A percentile compares a stretch with the other conserved stretches of the same genome.
These are phyloP conservation scores for Cardamine chenopodiifolia DNA, from an alignment of 345 rosid genomes.

Conservation along the genomic window DNA sequence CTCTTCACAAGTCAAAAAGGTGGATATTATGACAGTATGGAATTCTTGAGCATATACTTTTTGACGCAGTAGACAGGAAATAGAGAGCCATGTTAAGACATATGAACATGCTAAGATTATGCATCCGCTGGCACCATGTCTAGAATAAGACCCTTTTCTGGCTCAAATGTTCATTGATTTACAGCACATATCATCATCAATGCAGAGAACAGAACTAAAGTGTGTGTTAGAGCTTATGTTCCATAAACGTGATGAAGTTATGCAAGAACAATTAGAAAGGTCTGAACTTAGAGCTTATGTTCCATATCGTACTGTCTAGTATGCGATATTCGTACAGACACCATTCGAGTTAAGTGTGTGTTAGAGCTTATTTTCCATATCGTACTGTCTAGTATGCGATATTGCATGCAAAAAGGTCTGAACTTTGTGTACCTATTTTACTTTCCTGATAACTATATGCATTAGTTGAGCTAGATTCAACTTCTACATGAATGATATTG, in stretches of 20 bases:
- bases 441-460: slow-evolving; percentile 2
- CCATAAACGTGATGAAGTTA: neutral
- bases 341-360: too few species aligned
- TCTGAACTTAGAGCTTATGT: too few species aligned
- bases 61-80: neutral
- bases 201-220: neutral
- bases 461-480: neutral
- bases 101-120: neutral
- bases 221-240: neutral
- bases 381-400: neutral
- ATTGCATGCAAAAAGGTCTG: slow-evolving; percentile 6
- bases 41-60: neutral
- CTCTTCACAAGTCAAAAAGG: neutral
- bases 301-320: too few species aligned
- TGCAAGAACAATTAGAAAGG: neutral
- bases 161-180: neutral
- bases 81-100: neutral
- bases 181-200: neutral
- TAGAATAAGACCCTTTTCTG: neutral
- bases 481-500: neutral
- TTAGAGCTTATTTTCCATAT: too few species aligned
- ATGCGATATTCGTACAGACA: too few species aligned
- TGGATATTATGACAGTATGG: neutral
- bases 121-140: neutral
- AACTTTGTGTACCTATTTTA: neutral